phyloP scores from a whole-genome alignment of 2,329 filamentous ascomycete species.

The Penicillium aurantiogriseum region DNA sequence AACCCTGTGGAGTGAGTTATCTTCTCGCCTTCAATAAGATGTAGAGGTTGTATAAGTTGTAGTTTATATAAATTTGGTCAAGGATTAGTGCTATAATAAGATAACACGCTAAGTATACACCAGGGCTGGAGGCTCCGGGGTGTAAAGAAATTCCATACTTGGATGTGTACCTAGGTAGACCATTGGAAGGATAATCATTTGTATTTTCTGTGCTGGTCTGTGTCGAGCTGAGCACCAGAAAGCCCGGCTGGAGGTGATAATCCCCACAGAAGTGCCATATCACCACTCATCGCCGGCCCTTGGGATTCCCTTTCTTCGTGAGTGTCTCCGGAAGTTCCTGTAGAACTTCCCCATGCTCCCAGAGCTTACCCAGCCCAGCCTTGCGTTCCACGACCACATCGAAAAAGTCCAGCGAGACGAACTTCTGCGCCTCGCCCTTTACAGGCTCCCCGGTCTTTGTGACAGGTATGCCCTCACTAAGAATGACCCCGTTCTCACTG shows the following conservation, averaged over 20 bases:
- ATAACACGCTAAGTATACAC: not conserved
- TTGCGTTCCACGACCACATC: slow-evolving; percentile 71
- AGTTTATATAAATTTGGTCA: too few species aligned
- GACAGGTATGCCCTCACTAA: slow-evolving; percentile 52
- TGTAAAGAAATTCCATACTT: not conserved
- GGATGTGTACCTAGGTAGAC: not conserved
- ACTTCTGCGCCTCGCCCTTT: slow-evolving; percentile 49
- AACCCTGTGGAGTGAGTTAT: not conserved
- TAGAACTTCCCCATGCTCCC: slow-evolving; percentile 54
- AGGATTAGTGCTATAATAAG: not conserved
- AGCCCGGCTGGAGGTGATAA: not conserved
- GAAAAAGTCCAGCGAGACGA: slow-evolving; percentile 68
- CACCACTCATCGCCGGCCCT: slow-evolving; percentile 22
- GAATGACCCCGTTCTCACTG: slow-evolving; percentile 74
- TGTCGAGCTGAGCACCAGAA: not conserved
- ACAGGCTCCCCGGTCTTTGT: slow-evolving; percentile 43
- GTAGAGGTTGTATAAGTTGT: not conserved
- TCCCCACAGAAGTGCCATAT: not conserved
- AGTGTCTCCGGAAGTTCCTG: slow-evolving; percentile 49
- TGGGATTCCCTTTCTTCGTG: slow-evolving; percentile 39
- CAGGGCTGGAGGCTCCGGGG: not conserved
- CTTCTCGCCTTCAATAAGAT: not conserved
- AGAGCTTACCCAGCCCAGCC: slow-evolving; percentile 69
- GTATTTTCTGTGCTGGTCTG: not conserved
- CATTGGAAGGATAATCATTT: not conserved